phyloP scores from a whole-genome alignment of 768 basidiomycete genomes.

The Leucocoprinus birnbaumii region DNA sequence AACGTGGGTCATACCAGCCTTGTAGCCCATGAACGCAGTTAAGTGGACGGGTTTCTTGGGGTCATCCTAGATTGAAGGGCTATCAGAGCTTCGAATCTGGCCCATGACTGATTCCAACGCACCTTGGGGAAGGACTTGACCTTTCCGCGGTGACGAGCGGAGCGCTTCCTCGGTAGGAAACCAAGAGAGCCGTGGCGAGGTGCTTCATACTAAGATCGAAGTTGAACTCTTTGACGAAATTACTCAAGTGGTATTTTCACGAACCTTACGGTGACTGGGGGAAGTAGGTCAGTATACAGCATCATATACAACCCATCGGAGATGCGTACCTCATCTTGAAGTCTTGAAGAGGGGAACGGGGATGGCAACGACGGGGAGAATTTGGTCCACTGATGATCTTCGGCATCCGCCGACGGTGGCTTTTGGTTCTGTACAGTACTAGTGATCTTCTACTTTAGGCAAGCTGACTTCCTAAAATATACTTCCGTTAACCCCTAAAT shows the following conservation, averaged over 20 bases:
- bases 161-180: slow-evolving; percentile 94
- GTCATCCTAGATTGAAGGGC: slow-evolving; percentile 73
- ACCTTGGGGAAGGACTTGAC: slow-evolving; percentile 99
- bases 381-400: slow-evolving; percentile 17
- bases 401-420: slow-evolving; percentile 40
- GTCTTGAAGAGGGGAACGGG: slow-evolving; percentile 37
- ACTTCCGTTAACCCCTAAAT: too few species aligned
- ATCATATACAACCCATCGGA: neutral
- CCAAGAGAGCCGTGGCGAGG: slow-evolving; percentile 98
- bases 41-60: slow-evolving; percentile 98
- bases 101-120: slow-evolving; percentile 20
- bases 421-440: slow-evolving; percentile 36
- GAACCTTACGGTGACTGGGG: slow-evolving; percentile 84
- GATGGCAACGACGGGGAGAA: slow-evolving; percentile 26
- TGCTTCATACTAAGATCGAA: slow-evolving; percentile 79
- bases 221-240: slow-evolving; percentile 3
- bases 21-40: slow-evolving; percentile 98
- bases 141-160: slow-evolving; percentile 97
- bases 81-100: slow-evolving; percentile 8
- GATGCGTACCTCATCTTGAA: slow-evolving; percentile 63
- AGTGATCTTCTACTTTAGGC: too few species aligned
- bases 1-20: slow-evolving; percentile 99
- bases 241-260: slow-evolving; percentile 17
- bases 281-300: slow-evolving; percentile 12
- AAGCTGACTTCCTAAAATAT: too few species aligned